phyloP scores from a whole-genome alignment of 306 rosid genomes.

The Cyclanthera cordifolia region DNA sequence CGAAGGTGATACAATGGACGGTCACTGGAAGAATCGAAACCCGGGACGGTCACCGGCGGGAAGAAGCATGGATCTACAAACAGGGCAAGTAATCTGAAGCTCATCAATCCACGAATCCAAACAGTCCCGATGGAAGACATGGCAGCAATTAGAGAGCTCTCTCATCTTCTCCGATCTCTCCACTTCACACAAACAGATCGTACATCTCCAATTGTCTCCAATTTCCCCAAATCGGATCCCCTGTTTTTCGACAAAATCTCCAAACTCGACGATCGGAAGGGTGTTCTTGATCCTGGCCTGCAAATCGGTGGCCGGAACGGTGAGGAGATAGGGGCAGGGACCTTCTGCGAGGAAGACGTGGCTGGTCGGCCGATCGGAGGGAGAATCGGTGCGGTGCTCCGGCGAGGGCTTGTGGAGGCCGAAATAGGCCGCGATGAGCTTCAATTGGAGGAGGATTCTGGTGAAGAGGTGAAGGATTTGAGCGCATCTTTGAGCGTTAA shows the following conservation, averaged over 20 bases:
- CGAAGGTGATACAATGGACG: too few relatives aligned
- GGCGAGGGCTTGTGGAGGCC: slow-evolving; percentile 7
- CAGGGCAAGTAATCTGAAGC: slow-evolving; percentile 21
- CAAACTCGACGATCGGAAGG: slow-evolving; percentile 14
- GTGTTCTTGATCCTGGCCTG: slow-evolving; percentile 18
- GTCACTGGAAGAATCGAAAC: neutral
- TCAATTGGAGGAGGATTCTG: neutral
- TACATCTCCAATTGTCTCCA: neutral
- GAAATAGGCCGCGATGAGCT: slow-evolving; percentile 1
- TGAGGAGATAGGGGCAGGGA: slow-evolving; percentile 9
- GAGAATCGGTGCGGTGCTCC: neutral
- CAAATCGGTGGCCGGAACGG: slow-evolving; percentile 13
- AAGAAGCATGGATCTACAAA: slow-evolving; percentile 26
- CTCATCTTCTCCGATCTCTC: slow-evolving; percentile 22
- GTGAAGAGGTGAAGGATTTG: neutral
- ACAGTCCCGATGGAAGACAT: slow-evolving; percentile 25
- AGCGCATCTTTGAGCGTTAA: neutral
- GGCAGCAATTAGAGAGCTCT: slow-evolving; percentile 15
- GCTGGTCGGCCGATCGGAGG: neutral
- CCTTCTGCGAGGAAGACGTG: slow-evolving; percentile 12
- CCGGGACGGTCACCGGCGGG: neutral
- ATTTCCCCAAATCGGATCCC: neutral
- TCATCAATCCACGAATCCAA: slow-evolving; percentile 24
- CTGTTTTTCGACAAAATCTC: neutral
- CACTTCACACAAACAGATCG: slow-evolving; percentile 21